Base-by-base conservation (phyloP, 75 land plant genomes). In the Larix kaempferi region DNA sequence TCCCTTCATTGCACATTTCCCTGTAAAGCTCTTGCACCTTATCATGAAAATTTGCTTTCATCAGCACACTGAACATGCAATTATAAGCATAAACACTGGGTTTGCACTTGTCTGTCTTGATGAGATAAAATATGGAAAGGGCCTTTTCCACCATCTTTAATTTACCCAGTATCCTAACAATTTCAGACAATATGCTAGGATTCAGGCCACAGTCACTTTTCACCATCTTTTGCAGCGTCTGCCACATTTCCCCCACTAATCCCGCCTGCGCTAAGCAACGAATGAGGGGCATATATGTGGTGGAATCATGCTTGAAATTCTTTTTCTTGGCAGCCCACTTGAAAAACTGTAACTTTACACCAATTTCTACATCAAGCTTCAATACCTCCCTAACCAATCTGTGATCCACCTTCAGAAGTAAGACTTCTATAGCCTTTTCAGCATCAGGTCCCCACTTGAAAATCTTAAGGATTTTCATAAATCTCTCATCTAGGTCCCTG, bases 371-470 rank as follows among this genome's bases (percentile, higher is more conserved):
- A 82, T 91, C 91, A 27, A 79, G 74, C 21, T 79, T 85, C 79
- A 91, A 35, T 39, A 91, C 89, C 26, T 89, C 81, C 19, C 83
- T 84, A 21, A 91, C 88, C 41, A 91, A 82, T 29, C 86, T 76
- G 67, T 82, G 89, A 80, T 89, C 89, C 19, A 91, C 87, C 66
- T 79, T 85, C 74, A 89, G 27, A 83, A 86, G 84, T n/a, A 91
- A 74, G 4, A 91, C 91, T 80, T 91, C 91, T 15, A 89, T 27
- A 11, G 93, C 93, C 79, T 81, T 91, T 69, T 91, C 93, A 19
- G 93, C 87, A 82, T 91, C 93, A 13, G 91, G 82, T 4, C 93
- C 93, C 93, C 93, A 91, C 69, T 87, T 91, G 75, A 91, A 91
- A 78, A 91, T 91, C 56, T 89, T 91, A 67, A 89, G 80, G 25